These are phyloP conservation scores for Papiliotrema flavescens DNA, from an alignment of 1,284 basidiomycete species.

Conservation along the genomic window DNA sequence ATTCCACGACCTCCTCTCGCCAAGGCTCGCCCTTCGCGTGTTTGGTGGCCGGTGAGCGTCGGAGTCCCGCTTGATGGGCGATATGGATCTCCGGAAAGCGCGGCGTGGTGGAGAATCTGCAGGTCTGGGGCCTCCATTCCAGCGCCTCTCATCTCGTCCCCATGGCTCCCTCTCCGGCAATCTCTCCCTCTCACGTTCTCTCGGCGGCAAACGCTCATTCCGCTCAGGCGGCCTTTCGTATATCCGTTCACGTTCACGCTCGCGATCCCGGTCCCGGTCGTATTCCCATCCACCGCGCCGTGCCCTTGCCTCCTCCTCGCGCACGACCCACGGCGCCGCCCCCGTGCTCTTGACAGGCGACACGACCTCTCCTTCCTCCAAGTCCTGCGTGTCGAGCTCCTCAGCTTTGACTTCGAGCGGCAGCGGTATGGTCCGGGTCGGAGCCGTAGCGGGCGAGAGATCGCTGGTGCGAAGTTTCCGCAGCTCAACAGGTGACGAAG, in stretches of 20 bases:
- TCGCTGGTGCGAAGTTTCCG: neutral
- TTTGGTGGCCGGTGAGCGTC: too few species aligned
- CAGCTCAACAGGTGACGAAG: slow-evolving; percentile 26
- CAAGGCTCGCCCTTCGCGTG: too few species aligned
- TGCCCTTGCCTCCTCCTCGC: neutral
- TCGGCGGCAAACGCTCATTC: too few species aligned
- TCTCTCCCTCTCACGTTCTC: slow-evolving; percentile 9
- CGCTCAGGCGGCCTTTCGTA: too few species aligned
- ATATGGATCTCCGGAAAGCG: too few species aligned
- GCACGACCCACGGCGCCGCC: neutral
- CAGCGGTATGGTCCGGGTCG: neutral
- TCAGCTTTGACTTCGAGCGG: neutral
- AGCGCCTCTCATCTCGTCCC: neutral
- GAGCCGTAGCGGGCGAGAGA: slow-evolving; percentile 2
- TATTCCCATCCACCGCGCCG: slow-evolving; percentile 3
- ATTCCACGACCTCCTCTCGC: too few species aligned
- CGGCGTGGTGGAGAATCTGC: too few species aligned
- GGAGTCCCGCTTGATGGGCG: too few species aligned
- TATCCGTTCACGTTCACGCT: slow-evolving; percentile 15
- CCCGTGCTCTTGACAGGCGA: slow-evolving; percentile 27
- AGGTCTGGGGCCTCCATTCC: too few species aligned
- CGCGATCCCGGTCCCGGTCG: slow-evolving; percentile 18
- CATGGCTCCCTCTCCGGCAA: slow-evolving; percentile 7
- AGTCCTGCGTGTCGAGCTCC: slow-evolving; percentile 20
- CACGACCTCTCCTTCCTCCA: slow-evolving; percentile 45